Evolutionary conservation across 176 grass and related monocot genomes (phyloP), one percentile per base, ranked within the genome.

Genomic region (Oropetium thomaeum): DNA sequence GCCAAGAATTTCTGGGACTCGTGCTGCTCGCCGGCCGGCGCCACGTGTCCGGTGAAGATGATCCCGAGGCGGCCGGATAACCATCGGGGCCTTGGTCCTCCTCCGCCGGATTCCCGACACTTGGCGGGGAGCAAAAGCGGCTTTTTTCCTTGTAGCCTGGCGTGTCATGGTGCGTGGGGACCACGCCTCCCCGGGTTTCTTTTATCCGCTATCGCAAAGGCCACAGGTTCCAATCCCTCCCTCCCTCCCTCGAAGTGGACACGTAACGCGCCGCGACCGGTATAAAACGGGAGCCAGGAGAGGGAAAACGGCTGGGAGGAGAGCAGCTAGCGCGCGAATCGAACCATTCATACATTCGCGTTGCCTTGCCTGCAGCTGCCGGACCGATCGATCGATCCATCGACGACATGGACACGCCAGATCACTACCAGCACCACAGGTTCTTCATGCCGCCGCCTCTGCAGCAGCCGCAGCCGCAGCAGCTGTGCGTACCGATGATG

Each of bases 221-320:
- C 81, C 86, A 88, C 75, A 58, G 45, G 69, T 62, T 83, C 53
- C 69, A 74, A 54, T 74, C 60, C n/a, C n/a, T n/a, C n/a, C n/a
- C n/a, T n/a, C 39, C 65, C 20, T 65, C 64, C 43, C 67, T 13
- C 10, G n/a, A 53, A 59, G 79, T 66, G 67, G 79, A 83, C 79
- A 83, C 85, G 74, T 82, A 32, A 61, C 22, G 4, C 60, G 40
- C 32, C 12, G 3, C 60, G 25, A 14, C 1, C 43, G 75, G 63
- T 75, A 80, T 88, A 80, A 88, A 88, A 26, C 10, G 52, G 3
- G 23, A 27, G 53, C 0, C 1, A 22, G 47, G 3, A 16, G 66
- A 57, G 53, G 15, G 52, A 22, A 15, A 45, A 6, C 19, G 28
- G 17, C 58, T 33, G 2, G 48, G 65, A 55, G 71, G 37, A 38